Percentiles rank a stretch among this genome's conserved stretches.
phyloP scores from a whole-genome alignment of 176 grass and related monocot species.

The Cocos nucifera region DNA sequence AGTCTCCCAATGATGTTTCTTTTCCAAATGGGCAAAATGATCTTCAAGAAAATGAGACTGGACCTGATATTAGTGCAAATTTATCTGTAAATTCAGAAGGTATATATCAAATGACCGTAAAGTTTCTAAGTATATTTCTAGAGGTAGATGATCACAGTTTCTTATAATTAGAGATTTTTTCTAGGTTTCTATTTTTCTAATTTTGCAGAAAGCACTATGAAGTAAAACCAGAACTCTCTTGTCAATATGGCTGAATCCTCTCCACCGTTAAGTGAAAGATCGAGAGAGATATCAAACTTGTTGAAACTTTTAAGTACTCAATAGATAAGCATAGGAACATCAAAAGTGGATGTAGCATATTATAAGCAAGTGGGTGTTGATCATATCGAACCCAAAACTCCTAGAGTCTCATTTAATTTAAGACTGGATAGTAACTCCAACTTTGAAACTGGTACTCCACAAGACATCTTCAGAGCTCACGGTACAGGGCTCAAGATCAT shows the following conservation, averaged over 20 bases:
- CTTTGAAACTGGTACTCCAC: slow-evolving; percentile 9
- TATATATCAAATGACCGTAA: neutral
- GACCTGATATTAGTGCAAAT: neutral
- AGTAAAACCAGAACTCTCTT: slow-evolving; percentile 2
- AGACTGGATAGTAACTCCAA: slow-evolving; percentile 17
- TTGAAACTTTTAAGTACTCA: slow-evolving; percentile 38
- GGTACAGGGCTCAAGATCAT: slow-evolving; percentile 43
- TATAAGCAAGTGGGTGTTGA: neutral
- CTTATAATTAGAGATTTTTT: neutral
- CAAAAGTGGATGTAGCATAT: slow-evolving; percentile 20
- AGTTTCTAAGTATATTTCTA: no score
- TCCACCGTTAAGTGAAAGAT: slow-evolving; percentile 25
- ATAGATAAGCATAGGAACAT: slow-evolving; percentile 9
- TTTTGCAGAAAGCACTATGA: slow-evolving; percentile 22
- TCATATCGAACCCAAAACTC: slow-evolving; percentile 36
- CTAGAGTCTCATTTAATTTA: slow-evolving; percentile 7
- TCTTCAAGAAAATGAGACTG: neutral
- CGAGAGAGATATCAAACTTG: slow-evolving; percentile 49
- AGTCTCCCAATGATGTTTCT: neutral
- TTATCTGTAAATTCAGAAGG: neutral
- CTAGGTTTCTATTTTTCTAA: neutral
- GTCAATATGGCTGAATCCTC: neutral
- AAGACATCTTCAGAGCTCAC: slow-evolving; percentile 16
- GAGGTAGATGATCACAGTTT: neutral
- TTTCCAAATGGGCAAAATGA: neutral